Conservation (phyloP, 2,329 filamentous ascomycete genomes). For the Endoconidiophora laricicola region DNA sequence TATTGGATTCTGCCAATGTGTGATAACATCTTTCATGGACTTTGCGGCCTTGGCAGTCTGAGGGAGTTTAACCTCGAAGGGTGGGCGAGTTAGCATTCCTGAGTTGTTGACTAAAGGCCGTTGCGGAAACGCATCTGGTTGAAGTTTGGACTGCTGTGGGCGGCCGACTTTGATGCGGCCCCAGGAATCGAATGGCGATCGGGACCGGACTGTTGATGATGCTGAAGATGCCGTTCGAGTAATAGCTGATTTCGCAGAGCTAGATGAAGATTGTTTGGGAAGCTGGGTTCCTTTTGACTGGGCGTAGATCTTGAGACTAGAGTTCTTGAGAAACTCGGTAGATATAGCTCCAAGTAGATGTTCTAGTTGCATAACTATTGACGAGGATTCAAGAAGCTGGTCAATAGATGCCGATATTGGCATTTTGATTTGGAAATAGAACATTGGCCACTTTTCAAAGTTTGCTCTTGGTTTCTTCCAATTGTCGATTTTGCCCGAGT, state of each 20-base stretch:
- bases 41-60: conserved; percentile 15
- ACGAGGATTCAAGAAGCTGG: conserved; percentile 1
- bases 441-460: conserved; percentile 77
- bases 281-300: background rate
- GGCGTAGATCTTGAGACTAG: background rate
- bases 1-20: conserved; percentile 58
- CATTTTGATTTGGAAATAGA: conserved; percentile 53
- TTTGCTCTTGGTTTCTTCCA: conserved; percentile 38
- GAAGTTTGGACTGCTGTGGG: background rate
- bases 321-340: conserved; percentile 56
- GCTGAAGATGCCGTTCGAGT: conserved; percentile 36
- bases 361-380: conserved; percentile 16
- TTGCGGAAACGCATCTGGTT: conserved; percentile 3
- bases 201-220: background rate
- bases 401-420: background rate
- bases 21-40: conserved; percentile 46
- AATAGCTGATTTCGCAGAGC: background rate
- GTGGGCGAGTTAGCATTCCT: conserved; percentile 10
- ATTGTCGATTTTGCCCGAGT: conserved; percentile 25
- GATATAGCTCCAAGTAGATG: conserved; percentile 54
- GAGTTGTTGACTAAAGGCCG: conserved; percentile 7
- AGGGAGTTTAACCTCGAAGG: conserved; percentile 9
- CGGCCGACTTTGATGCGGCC: conserved; percentile 18
- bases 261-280: background rate
- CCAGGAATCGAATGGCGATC: conserved; percentile 24